These are phyloP conservation scores for Thuidium tamariscinum DNA, from an alignment of 225 moss, liverwort and hornwort species.

Conservation along the genomic window DNA sequence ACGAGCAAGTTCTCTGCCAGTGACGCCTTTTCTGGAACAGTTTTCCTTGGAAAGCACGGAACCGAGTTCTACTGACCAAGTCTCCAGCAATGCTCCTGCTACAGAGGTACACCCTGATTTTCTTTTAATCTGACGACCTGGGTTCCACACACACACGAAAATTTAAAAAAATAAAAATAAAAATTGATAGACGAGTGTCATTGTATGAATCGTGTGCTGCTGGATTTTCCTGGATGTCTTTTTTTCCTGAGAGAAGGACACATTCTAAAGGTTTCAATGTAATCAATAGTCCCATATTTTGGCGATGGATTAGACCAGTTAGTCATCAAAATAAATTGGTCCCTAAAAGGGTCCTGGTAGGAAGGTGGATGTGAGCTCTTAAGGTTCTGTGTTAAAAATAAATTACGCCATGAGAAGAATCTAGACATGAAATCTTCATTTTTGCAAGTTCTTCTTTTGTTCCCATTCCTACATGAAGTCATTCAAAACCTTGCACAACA, in stretches of 20 bases:
- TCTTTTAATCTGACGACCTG: neutral
- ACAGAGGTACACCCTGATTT: neutral
- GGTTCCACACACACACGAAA: neutral
- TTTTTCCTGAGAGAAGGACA: no score
- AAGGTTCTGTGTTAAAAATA: no score
- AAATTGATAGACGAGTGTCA: no score
- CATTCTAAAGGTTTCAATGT: neutral
- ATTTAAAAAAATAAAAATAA: no score
- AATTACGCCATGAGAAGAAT: neutral
- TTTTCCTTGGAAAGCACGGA: neutral
- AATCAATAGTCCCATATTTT: no score
- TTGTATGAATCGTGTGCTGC: neutral
- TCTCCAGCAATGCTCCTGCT: neutral
- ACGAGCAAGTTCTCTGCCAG: conserved; percentile 16
- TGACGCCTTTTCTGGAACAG: neutral
- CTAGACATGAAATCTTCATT: neutral
- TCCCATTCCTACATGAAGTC: neutral
- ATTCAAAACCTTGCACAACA: neutral
- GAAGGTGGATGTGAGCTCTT: neutral
- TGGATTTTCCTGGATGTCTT: neutral
- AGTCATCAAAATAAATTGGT: neutral
- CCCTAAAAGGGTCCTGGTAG: no score
- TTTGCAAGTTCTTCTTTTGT: neutral
- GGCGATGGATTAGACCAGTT: no score
- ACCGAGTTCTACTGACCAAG: neutral